Evolutionary conservation across 2,329 filamentous ascomycete genomes (phyloP), one percentile per base, ranked within the genome.

Genomic region (Fusarium humuli): DNA sequence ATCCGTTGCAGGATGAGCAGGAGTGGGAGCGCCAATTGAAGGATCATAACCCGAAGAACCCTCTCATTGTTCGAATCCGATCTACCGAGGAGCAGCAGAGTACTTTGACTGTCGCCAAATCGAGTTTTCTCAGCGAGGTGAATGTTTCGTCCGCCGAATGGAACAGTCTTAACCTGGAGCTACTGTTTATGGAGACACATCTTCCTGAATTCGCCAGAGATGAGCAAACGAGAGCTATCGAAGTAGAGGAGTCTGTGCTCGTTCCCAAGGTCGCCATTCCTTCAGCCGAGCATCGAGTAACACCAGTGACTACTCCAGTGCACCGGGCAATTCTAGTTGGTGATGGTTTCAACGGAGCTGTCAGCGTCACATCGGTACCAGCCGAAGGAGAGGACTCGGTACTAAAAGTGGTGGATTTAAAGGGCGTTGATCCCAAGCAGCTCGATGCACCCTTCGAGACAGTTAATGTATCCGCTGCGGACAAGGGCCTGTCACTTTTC

Each of bases 281-380:
- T 8, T 90, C 91, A 16, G 85, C 85, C 65, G 88, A 87, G 18
- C 90, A 90, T 11, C 85, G 89, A 65, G 86, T 89, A 60, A 89
- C 90, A 14, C 86, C 90, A 18, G 85, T 96, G 44, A 88, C 90
- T 9, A 94, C 93, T 46, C 94, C 95, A 0, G 94, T 98, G 2
- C 95, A 98, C 77, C 92, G 91, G 76, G 89, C 91, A 1, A 80
- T 98, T 18, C 74, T 98, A 12, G 86, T 97, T 11, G 90, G 89
- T 0, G 86, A 92, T 50, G 94, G 93, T 0, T 81, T 97, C 4
- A 82, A 87, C 56, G 93, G 92, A 10, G 88, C 91, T 2, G 84
- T 90, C 7, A 83, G 86, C 3, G 72, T 88, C 9, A 78, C 86
- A 8, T 75, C 82, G 11, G 76, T 87, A 48, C 80, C 83, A 20